Evolutionary conservation across 2,329 filamentous ascomycete species (phyloP), one percentile per base, ranked within the genome.

Genomic region (Sclerotinia spermophila): DNA sequence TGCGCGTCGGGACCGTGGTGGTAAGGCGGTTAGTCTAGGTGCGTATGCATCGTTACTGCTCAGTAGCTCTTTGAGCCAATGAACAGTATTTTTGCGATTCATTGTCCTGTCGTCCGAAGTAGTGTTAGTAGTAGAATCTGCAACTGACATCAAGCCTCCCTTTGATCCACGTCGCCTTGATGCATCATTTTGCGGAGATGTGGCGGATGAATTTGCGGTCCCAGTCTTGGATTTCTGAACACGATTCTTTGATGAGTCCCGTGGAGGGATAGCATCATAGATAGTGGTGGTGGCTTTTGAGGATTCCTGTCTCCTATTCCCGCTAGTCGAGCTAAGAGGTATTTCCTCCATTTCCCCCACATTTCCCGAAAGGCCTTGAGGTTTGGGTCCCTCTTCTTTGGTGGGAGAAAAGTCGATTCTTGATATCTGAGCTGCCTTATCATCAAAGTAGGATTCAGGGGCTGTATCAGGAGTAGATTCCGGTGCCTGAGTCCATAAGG

Each of bases 1-100:
- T n/a, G 35, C 61, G 33, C 68, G 73, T 66, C 67, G 72, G 51
- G 71, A 73, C 30, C 75, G 72, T n/a, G 76, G 74, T 42, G 77
- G 76, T 13, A 78, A 58, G 45, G 75, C 72, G 55, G 77, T 79
- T 51, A 78, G 73, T 59, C 74, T 75, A 61, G 76, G 68, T 51
- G 75, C 74, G 53, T 78, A 77, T 44, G 76, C 71, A 24, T 69
- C 75, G 55, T 73, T 76, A 44, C 67, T 76, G 5, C 73, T 72
- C 35, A 78, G 69, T 48, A 78, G 38, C 45, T 77, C 74, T 72
- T 72, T 75, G 24, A 78, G 71, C 77, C 77, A 79, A 42, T 76
- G 71, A 53, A 78, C 74, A 27, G 74, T 77, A 38, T 73, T 76
- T 33, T 73, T 74, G 15, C 70, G 68, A 42, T 58, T 70, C 15